phyloP scores from a whole-genome alignment of 495 filamentous ascomycete genomes.

The Hypoxylon fragiforme region DNA sequence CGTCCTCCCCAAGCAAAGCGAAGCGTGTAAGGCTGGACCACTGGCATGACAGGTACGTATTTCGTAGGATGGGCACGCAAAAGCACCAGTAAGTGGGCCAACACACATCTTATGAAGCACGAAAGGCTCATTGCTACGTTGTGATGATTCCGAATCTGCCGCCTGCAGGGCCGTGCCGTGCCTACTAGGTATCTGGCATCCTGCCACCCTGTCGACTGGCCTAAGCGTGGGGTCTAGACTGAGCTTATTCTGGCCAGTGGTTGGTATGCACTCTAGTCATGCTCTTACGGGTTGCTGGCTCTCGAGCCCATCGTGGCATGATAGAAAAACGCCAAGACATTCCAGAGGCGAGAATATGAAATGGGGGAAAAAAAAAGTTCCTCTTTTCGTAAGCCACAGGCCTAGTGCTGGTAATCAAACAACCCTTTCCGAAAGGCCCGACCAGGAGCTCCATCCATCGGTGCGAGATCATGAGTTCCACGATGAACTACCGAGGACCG shows the following conservation, averaged over 20 bases:
- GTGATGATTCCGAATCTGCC: conserved; percentile 19
- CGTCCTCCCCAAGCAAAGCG: not conserved
- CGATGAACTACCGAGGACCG: conserved; percentile 18
- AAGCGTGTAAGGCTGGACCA: conserved; percentile 23
- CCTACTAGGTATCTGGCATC: conserved; percentile 11
- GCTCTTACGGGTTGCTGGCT: not conserved
- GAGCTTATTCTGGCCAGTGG: conserved; percentile 16
- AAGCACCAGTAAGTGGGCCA: conserved; percentile 10
- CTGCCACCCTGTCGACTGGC: not conserved
- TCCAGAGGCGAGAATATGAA: conserved; percentile 20
- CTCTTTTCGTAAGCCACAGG: conserved; percentile 19
- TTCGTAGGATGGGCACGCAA: conserved; percentile 26
- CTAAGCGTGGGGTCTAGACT: conserved; percentile 16
- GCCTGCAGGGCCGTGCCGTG: conserved; percentile 3
- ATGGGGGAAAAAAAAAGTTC: conserved; percentile 3
- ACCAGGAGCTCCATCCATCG: conserved; percentile 4
- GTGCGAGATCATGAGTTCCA: not conserved
- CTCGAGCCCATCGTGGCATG: conserved; percentile 5
- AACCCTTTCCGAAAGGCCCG: conserved; percentile 24
- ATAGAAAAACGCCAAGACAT: conserved; percentile 25
- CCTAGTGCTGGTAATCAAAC: conserved; percentile 20
- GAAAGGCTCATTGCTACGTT: conserved; percentile 20
- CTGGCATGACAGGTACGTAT: conserved; percentile 16
- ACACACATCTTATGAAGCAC: conserved; percentile 6
- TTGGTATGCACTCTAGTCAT: conserved; percentile 12